Percentiles rank a stretch among this genome's conserved stretches.
Conservation (phyloP, 805 yeast genomes). For the Yamadazyma sp. region DNA sequence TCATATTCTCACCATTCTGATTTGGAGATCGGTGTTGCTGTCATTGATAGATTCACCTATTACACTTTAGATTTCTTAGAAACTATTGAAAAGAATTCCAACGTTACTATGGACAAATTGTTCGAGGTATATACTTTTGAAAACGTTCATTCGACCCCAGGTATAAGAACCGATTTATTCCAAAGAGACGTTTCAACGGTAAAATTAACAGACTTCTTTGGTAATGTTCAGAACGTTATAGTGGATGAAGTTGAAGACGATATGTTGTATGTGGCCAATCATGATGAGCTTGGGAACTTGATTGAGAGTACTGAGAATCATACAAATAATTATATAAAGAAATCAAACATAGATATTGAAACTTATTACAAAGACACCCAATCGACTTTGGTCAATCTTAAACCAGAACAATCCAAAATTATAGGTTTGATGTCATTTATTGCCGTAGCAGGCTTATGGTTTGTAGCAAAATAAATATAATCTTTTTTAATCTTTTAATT, state of each 20-base stretch:
- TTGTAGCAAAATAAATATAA: constrained; percentile 14
- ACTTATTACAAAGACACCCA: constrained; percentile 10
- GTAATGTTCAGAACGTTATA: constrained; percentile 79
- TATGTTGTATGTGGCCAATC: constrained; percentile 29
- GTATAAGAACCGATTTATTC: constrained; percentile 82
- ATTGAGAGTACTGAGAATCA: not conserved
- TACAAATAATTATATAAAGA: constrained; percentile 2
- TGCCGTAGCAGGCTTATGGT: constrained; percentile 20
- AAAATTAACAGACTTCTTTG: constrained; percentile 87
- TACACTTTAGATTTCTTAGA: constrained; percentile 87
- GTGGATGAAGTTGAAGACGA: constrained; percentile 57
- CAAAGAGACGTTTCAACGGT: constrained; percentile 65
- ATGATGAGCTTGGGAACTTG: constrained; percentile 22
- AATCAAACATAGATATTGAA: constrained; percentile 7
- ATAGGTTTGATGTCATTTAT: constrained; percentile 17
- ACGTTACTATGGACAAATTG: constrained; percentile 73
- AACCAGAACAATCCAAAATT: constrained; percentile 12
- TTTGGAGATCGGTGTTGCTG: constrained; percentile 94
- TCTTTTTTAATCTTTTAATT: not conserved
- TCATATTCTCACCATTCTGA: constrained; percentile 96
- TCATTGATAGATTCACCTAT: constrained; percentile 93
- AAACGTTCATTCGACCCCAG: constrained; percentile 87
- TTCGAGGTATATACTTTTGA: constrained; percentile 82
- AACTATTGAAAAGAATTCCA: constrained; percentile 70
- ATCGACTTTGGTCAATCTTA: constrained; percentile 12